These are phyloP conservation scores for Sindora glabra DNA, from an alignment of 306 rosid genomes.

Conservation along the genomic window DNA sequence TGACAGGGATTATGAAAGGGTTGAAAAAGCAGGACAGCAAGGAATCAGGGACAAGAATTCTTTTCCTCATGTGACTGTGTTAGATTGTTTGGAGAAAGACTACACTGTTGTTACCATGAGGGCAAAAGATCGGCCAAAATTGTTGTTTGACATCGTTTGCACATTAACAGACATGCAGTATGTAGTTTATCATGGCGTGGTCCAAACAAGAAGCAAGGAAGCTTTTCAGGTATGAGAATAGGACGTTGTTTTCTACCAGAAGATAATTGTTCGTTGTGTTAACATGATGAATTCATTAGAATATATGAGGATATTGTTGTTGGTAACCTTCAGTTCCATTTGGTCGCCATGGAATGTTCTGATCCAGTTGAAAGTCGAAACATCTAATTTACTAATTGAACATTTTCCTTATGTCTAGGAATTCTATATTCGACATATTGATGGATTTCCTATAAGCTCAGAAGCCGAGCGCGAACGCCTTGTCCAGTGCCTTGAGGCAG, in stretches of 20 bases:
- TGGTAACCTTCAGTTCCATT: neutral
- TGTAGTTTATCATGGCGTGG: conserved; percentile 86
- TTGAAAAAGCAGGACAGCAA: conserved; percentile 31
- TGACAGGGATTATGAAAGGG: conserved; percentile 82
- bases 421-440: conserved; percentile 81
- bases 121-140: conserved; percentile 80
- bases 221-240: conserved; percentile 65
- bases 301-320: too few relatives aligned
- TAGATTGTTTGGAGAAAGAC: conserved; percentile 73
- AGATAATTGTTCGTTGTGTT: neutral
- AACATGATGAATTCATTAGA: neutral
- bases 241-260: neutral
- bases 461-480: conserved; percentile 89
- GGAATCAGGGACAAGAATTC: conserved; percentile 33
- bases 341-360: neutral
- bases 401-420: conserved; percentile 41
- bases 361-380: neutral
- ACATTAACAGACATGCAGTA: conserved; percentile 95
- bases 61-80: conserved; percentile 59
- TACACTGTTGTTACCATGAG: conserved; percentile 74
- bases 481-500: conserved; percentile 85
- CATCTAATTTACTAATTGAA: neutral
- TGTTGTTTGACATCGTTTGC: conserved; percentile 88
- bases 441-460: conserved; percentile 81
- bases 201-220: conserved; percentile 56